Percentiles rank a stretch among this genome's conserved stretches.
Evolutionary conservation across 768 basidiomycete species (phyloP).

Genomic region (Collybia nuda): DNA sequence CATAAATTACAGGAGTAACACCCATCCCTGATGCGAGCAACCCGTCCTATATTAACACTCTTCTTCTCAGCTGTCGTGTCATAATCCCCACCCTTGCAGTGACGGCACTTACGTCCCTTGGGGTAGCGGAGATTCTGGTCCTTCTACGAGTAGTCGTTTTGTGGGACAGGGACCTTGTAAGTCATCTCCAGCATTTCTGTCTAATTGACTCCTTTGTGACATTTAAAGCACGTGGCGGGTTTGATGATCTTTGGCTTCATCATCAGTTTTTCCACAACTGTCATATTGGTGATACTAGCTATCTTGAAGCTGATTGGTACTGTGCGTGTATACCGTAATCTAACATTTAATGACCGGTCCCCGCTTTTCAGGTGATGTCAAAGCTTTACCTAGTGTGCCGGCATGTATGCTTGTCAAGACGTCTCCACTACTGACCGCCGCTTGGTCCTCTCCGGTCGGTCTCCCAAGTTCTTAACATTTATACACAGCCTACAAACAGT

Average conservation of each 20-base stretch:
- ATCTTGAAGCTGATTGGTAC: slow-evolving; percentile 21
- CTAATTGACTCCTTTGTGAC: not conserved
- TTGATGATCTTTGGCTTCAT: slow-evolving; percentile 21
- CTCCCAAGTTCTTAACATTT: not conserved
- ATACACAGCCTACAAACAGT: not conserved
- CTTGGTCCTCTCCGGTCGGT: slow-evolving; percentile 33
- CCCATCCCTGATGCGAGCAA: too few relatives aligned
- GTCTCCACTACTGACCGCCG: slow-evolving; percentile 15
- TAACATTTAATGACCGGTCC: not conserved
- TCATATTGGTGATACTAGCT: slow-evolving; percentile 21
- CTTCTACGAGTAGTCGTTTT: slow-evolving; percentile 31
- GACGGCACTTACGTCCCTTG: slow-evolving; percentile 24
- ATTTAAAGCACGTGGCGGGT: slow-evolving; percentile 17
- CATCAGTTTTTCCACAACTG: slow-evolving; percentile 21
- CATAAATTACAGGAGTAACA: too few relatives aligned
- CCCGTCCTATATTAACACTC: not conserved
- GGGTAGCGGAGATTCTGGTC: slow-evolving; percentile 28
- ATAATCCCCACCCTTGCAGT: slow-evolving; percentile 21
- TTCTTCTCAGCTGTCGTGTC: slow-evolving; percentile 23
- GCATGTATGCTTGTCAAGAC: slow-evolving; percentile 27
- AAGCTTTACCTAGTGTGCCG: slow-evolving; percentile 14
- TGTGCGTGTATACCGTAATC: slow-evolving; percentile 2
- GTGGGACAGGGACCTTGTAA: slow-evolving; percentile 30
- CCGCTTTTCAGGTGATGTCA: slow-evolving; percentile 18
- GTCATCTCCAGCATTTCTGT: slow-evolving; percentile 3